phyloP scores from a whole-genome alignment of 257 asterid species.

The Solanum pennellii region DNA sequence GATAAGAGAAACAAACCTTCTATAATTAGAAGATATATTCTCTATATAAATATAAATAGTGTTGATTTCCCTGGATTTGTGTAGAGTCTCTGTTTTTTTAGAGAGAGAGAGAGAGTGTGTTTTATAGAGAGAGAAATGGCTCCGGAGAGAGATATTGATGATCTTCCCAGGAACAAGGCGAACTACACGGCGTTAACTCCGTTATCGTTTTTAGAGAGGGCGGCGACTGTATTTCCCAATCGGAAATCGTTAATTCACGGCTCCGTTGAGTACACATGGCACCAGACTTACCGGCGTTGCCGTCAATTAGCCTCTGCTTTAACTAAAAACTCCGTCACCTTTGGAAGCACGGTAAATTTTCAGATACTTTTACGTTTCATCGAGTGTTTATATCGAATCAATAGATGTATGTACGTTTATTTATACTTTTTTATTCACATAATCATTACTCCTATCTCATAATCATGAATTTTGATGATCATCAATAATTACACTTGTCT shows the following conservation, averaged over 20 bases:
- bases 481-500: too few species aligned
- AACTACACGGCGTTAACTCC: constrained; percentile 82
- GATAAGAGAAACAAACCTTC: neutral
- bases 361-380: too few species aligned
- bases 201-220: constrained; percentile 67
- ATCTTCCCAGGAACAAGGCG: constrained; percentile 72
- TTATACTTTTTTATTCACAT: neutral
- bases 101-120: neutral
- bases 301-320: constrained; percentile 92
- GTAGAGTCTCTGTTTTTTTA: neutral
- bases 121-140: neutral
- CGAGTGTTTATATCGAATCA: neutral
- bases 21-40: neutral
- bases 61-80: neutral
- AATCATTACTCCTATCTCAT: neutral
- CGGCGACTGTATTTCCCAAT: constrained; percentile 67
- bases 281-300: constrained; percentile 78
- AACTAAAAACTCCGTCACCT: constrained; percentile 37
- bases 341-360: constrained; percentile 56
- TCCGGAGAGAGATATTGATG: constrained; percentile 64
- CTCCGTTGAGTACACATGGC: constrained; percentile 63
- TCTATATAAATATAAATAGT: neutral
- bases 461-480: neutral
- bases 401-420: neutral
- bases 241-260: constrained; percentile 72